Evolutionary conservation across 2,329 filamentous ascomycete genomes (phyloP).

Genomic region (Alternaria novae-zelandiae): DNA sequence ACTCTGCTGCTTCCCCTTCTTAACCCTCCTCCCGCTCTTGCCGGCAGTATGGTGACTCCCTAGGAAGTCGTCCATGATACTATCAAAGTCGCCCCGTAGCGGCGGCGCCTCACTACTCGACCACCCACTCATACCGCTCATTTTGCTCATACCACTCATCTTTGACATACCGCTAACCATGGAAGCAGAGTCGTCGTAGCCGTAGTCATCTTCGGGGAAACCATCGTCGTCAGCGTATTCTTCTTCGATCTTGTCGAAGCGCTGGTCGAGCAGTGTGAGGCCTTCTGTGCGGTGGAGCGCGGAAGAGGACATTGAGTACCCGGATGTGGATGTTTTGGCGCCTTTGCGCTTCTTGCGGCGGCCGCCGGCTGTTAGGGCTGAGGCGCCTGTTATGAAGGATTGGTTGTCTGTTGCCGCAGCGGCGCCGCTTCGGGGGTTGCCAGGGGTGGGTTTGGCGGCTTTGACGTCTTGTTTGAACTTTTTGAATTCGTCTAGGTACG

Average conservation of each 20-base stretch:
- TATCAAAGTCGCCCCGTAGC: constrained; percentile 80
- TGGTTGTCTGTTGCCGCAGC: constrained; percentile 68
- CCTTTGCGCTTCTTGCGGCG: constrained; percentile 94
- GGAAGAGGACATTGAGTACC: constrained; percentile 91
- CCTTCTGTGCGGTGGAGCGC: constrained; percentile 87
- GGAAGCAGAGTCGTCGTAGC: constrained; percentile 47
- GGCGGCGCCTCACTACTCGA: constrained; percentile 55
- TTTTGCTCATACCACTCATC: constrained; percentile 57
- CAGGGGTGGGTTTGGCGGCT: constrained; percentile 44
- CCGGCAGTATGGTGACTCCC: constrained; percentile 73
- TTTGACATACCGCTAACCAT: constrained; percentile 57
- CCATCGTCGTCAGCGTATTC: constrained; percentile 64
- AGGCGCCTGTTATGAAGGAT: constrained; percentile 74
- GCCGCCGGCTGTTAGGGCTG: constrained; percentile 71
- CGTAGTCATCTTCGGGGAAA: constrained; percentile 47
- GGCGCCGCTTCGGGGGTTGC: constrained; percentile 31
- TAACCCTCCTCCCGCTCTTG: constrained; percentile 65
- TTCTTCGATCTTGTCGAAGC: constrained; percentile 90
- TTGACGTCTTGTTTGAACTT: constrained; percentile 86
- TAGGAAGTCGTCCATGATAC: constrained; percentile 92
- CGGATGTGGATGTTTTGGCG: constrained; percentile 83
- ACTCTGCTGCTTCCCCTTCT: constrained; percentile 79
- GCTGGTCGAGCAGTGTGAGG: constrained; percentile 80
- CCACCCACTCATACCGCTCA: constrained; percentile 45
- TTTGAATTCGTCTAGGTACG: constrained; percentile 91